phyloP scores from a whole-genome alignment of 2,329 filamentous ascomycete genomes.

The Annulohypoxylon truncatum region DNA sequence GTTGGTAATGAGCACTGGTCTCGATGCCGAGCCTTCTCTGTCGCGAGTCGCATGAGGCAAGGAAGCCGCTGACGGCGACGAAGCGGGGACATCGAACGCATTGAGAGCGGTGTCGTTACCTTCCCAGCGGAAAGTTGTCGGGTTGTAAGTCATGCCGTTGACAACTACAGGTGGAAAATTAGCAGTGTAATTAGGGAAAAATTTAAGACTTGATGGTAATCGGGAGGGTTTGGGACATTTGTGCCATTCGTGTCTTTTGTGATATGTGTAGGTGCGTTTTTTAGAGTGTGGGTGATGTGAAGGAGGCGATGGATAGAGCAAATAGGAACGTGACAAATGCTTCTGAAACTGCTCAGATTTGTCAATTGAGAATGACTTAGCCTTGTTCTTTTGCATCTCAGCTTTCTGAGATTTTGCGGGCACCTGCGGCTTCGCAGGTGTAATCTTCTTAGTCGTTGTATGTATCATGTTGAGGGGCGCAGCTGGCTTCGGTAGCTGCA shows the following conservation, averaged over 20 bases:
- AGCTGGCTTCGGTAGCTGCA: neutral
- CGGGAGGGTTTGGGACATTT: neutral
- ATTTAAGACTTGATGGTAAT: neutral
- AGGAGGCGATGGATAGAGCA: neutral
- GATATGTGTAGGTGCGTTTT: neutral
- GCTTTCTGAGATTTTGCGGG: neutral
- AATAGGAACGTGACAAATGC: neutral
- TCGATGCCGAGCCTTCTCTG: slow-evolving; percentile 68
- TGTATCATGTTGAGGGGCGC: neutral
- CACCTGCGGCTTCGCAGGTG: slow-evolving; percentile 1
- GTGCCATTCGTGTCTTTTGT: neutral
- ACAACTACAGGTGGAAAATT: slow-evolving; percentile 66
- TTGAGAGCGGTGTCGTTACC: slow-evolving; percentile 90
- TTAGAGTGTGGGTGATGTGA: neutral
- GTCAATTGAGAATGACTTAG: neutral
- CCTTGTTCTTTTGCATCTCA: neutral
- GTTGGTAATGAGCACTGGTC: slow-evolving; percentile 89
- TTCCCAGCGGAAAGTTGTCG: slow-evolving; percentile 88
- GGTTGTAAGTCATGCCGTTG: slow-evolving; percentile 97
- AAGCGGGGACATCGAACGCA: slow-evolving; percentile 76
- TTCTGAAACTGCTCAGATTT: slow-evolving; percentile 23
- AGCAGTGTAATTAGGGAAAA: slow-evolving; percentile 16
- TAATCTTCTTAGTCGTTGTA: neutral
- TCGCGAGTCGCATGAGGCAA: slow-evolving; percentile 61
- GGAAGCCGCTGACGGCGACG: slow-evolving; percentile 65